Base-by-base conservation (phyloP, 345 rosid genomes). In the Populus simonii region DNA sequence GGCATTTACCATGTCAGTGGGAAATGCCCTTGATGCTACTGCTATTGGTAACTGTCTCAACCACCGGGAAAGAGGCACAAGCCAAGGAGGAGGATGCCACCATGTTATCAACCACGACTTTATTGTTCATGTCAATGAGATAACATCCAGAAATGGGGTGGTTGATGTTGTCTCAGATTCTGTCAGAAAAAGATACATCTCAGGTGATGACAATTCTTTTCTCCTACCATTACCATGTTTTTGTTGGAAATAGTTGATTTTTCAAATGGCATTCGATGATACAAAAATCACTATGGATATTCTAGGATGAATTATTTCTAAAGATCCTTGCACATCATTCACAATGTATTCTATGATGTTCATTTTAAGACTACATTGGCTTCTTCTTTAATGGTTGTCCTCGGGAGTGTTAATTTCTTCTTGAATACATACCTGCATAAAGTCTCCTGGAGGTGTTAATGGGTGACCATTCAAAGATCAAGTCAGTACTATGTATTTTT, bases 11-110 rank as follows among this genome's bases (percentile, higher is more conserved):
- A 83, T 94, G 98, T 85, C 97, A 94, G 71, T 93, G 97, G 97
- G 98, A 27, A 89, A 86, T 83, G 92, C 92, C 6, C 89, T 94
- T 57, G 97, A 95, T 79, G 97, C 97, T 62, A 89, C 85, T 29
- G 97, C 92, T 35, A 90, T 92, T 43, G 97, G 97, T 33, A 74
- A 86, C 94, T 38, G 94, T 94, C 73, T 93, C 95, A 3, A 89
- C 93, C 51, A 79, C 83, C 71, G 97, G 89, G 86, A 94, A 93
- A 84, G 98, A 92, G 25, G 89, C 88, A 79, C 97, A 92, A 86
- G 98, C 97, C 70, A 94, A 88, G 83, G 92, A 88, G 27, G 97
- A 94, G 95, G 98, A 47, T 92, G 98, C 71, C 95, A 87, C 88
- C 93, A 93, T 83, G 92, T 87, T 39, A 87, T 94, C 43, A 76